These are phyloP conservation scores for Phylloboletellus chloephorus DNA, from an alignment of 1,284 basidiomycete species.

Conservation along the genomic window DNA sequence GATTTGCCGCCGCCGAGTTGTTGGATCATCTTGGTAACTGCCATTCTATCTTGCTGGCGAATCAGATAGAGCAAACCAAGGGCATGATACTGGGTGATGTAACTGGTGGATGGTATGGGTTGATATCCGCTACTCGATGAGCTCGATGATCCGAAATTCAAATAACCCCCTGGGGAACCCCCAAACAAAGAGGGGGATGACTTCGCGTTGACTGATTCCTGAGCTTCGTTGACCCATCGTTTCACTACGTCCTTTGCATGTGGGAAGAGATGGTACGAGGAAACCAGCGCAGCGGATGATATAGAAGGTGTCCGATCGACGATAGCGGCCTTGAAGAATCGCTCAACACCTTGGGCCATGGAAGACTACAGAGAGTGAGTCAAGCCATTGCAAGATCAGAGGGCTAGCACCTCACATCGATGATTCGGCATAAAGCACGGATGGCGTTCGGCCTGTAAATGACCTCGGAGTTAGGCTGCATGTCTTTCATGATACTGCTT, in stretches of 20 bases:
- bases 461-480: constrained; percentile 98
- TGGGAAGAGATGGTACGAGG: constrained; percentile 95
- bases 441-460: constrained; percentile 99
- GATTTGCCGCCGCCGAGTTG: constrained; percentile 89
- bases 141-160: constrained; percentile 59
- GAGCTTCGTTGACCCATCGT: constrained; percentile 97
- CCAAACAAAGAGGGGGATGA: constrained; percentile 67
- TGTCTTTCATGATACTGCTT: constrained; percentile 99
- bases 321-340: constrained; percentile 99
- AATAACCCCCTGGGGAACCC: constrained; percentile 53
- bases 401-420: constrained; percentile 72
- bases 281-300: constrained; percentile 93
- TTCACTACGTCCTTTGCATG: constrained; percentile 92
- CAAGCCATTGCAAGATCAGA: constrained; percentile 6
- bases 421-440: constrained; percentile 92
- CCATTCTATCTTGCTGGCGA: constrained; percentile 97
- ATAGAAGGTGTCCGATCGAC: constrained; percentile 97
- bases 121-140: constrained; percentile 63
- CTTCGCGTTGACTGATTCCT: constrained; percentile 93
- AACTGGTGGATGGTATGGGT: constrained; percentile 80
- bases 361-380: constrained; percentile 57
- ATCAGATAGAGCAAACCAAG: constrained; percentile 93
- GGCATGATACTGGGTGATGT: constrained; percentile 97
- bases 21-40: constrained; percentile 98
- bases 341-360: constrained; percentile 97